Base-by-base conservation (phyloP, 1,139 yeast genomes). In the Trichomonascaceae sp. region DNA sequence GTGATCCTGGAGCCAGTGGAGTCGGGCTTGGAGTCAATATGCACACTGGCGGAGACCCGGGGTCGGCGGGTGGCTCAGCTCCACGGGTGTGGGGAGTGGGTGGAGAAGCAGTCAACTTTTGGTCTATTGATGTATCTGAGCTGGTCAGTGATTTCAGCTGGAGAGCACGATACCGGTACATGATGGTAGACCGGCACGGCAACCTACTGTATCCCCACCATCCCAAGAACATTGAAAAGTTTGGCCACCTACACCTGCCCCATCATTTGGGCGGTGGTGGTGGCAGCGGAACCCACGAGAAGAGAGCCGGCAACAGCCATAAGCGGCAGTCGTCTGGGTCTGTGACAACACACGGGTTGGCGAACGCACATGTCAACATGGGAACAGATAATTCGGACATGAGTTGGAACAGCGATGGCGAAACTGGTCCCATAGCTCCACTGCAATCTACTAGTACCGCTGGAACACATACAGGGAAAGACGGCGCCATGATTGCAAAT, bases 71-170 rank as follows among this genome's bases (percentile, higher is more conserved):
- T n/a, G n/a, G n/a, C n/a, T n/a, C n/a, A n/a, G n/a, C n/a, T n/a
- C n/a, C n/a, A n/a, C n/a, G n/a, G n/a, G n/a, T n/a, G n/a, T n/a
- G n/a, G n/a, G n/a, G n/a, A n/a, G n/a, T n/a, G n/a, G n/a, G n/a
- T n/a, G n/a, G n/a, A n/a, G n/a, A n/a, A n/a, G 25, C 27, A 32
- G 9, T 22, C 22, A 33, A 20, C 17, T 54, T 64, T 4, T 82
- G 93, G 93, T 74, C 77, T 28, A 66, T 81, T 2, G 80, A 75
- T 36, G 54, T 76, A 30, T 62, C 71, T 35, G 94, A 82, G 48
- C 53, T 68, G 26, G 57, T 72, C 5, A 65, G 70, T 33, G 93
- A 82, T 50, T 43, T 65, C 16, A 58, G 68, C 0, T 81, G 93
- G 89, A 63, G 87, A 44, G 59, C 66, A 5, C 54, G 60, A n/a